Conservation (phyloP, 2,329 filamentous ascomycete genomes). For the Sordariomycetes sp. region DNA sequence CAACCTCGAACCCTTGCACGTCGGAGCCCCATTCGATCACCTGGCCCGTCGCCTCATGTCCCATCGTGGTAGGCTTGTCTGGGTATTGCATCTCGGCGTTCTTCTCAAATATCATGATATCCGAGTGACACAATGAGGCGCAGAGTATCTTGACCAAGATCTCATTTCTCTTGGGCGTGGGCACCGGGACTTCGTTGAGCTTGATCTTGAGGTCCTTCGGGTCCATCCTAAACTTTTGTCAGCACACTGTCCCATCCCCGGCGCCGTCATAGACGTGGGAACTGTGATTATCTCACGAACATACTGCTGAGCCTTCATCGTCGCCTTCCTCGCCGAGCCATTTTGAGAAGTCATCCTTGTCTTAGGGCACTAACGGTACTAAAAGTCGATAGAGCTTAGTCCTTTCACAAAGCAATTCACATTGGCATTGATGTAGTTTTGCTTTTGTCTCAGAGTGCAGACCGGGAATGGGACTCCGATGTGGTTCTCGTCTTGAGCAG, state of each 20-base stretch:
- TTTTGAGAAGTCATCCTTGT: too few species aligned
- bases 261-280: background rate
- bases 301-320: constrained; percentile 4
- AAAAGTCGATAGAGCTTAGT: too few species aligned
- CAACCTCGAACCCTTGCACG: constrained; percentile 26
- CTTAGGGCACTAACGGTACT: too few species aligned
- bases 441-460: too few species aligned
- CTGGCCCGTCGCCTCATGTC: constrained; percentile 58
- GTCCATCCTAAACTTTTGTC: constrained; percentile 1
- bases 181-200: constrained; percentile 8
- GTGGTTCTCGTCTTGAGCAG: too few species aligned
- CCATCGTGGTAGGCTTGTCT: constrained; percentile 17
- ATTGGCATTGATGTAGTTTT: too few species aligned
- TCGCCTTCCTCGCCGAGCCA: background rate
- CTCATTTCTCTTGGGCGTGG: constrained; percentile 7
- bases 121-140: constrained; percentile 11
- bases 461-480: too few species aligned
- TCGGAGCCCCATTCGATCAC: constrained; percentile 46
- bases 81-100: constrained; percentile 9
- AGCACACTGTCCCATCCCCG: background rate
- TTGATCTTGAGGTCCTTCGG: constrained; percentile 5
- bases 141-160: constrained; percentile 10
- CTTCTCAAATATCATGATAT: constrained; percentile 8
- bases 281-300: background rate
- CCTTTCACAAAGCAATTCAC: too few species aligned